phyloP scores from a whole-genome alignment of 768 basidiomycete genomes.

The Xanthoconium purpureum region DNA sequence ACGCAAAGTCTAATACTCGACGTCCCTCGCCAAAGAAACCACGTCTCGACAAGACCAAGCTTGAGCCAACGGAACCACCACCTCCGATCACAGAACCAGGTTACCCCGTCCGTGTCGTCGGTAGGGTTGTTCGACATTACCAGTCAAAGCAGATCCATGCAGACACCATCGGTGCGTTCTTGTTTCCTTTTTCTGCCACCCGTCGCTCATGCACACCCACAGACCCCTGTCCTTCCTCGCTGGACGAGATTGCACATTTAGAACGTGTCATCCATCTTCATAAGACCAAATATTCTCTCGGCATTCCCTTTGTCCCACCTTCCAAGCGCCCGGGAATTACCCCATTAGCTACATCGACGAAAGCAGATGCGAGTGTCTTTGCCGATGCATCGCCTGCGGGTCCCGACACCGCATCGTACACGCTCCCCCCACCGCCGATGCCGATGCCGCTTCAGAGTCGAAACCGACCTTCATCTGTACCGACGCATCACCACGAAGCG shows the following conservation, averaged over 20 bases:
- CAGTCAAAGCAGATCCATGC: constrained; percentile 46
- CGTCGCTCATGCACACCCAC: neutral
- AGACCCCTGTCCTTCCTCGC: constrained; percentile 48
- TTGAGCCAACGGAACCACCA: constrained; percentile 20
- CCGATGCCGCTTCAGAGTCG: constrained; percentile 10
- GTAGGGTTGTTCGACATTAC: constrained; percentile 41
- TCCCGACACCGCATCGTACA: neutral
- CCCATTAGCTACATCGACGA: neutral
- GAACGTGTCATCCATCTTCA: constrained; percentile 51
- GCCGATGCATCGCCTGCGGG: constrained; percentile 9
- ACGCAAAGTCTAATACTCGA: neutral
- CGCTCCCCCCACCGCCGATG: constrained; percentile 13
- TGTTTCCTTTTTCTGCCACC: neutral
- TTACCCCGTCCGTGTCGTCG: constrained; percentile 43
- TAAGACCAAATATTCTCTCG: constrained; percentile 45
- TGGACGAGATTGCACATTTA: constrained; percentile 63
- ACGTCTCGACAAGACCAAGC: constrained; percentile 4
- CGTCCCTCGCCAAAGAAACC: constrained; percentile 17
- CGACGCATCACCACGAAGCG: neutral
- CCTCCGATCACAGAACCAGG: constrained; percentile 46
- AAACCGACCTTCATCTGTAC: neutral
- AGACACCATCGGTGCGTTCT: constrained; percentile 48
- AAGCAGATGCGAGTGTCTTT: constrained; percentile 9
- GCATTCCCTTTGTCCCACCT: constrained; percentile 46
- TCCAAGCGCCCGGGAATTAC: constrained; percentile 8